Evolutionary conservation across 2,329 filamentous ascomycete genomes (phyloP).

Genomic region (Fusarium coffeatum): DNA sequence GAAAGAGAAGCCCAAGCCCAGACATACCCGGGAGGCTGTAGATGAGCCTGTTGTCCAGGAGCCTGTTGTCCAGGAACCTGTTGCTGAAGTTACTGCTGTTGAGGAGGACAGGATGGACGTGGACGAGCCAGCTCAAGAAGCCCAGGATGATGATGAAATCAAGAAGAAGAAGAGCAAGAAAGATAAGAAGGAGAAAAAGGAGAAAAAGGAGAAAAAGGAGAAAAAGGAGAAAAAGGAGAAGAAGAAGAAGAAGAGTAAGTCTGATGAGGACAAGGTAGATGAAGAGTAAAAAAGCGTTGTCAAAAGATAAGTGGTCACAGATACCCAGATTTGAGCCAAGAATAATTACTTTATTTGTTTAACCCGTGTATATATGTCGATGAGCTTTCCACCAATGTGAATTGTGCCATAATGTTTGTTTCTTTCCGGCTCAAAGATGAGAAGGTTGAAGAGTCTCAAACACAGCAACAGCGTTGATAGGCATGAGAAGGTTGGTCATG

Average conservation of each 20-base stretch:
- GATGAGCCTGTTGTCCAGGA: constrained; percentile 12
- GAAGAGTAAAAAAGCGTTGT: constrained; percentile 29
- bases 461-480: not conserved
- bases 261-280: constrained; percentile 7
- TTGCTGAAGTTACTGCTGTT: not conserved
- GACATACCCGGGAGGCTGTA: not conserved
- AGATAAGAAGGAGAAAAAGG: constrained; percentile 1
- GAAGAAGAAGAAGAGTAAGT: constrained; percentile 19
- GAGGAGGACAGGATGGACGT: constrained; percentile 25
- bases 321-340: constrained; percentile 35
- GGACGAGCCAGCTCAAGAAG: constrained; percentile 15
- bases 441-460: not conserved
- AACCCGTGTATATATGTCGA: not conserved
- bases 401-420: not conserved
- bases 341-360: constrained; percentile 1
- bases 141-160: constrained; percentile 5
- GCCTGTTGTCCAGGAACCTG: not conserved
- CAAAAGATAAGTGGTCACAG: constrained; percentile 20
- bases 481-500: not conserved
- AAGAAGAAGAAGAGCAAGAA: constrained; percentile 7
- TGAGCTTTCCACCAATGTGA: no score
- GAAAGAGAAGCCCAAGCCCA: constrained; percentile 7
- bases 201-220: not conserved
- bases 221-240: not conserved
- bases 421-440: not conserved